Conservation (phyloP, 2,329 filamentous ascomycete species). For the Seiridium unicorne region DNA sequence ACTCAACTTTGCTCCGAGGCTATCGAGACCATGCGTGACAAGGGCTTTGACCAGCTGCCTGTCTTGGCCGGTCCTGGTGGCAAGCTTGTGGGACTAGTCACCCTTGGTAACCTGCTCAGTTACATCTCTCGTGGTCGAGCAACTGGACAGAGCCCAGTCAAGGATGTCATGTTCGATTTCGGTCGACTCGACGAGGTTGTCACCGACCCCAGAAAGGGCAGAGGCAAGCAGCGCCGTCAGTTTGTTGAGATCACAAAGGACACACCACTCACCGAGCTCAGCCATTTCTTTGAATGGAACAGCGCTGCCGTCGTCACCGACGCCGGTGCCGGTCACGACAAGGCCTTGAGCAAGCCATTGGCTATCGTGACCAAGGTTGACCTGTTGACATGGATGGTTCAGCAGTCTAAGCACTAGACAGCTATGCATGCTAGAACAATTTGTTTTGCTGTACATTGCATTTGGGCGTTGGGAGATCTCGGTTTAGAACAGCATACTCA, state of each 20-base stretch:
- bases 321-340: slow-evolving; percentile 51
- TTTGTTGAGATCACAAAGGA: slow-evolving; percentile 95
- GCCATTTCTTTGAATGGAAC: slow-evolving; percentile 98
- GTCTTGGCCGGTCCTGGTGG: slow-evolving; percentile 70
- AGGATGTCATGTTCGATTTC: slow-evolving; percentile 97
- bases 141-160: slow-evolving; percentile 69
- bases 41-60: slow-evolving; percentile 95
- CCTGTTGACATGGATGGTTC: slow-evolving; percentile 87
- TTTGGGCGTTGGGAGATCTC: background rate
- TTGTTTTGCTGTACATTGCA: background rate
- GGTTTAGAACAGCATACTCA: background rate
- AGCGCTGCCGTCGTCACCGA: slow-evolving; percentile 94
- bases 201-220: slow-evolving; percentile 68
- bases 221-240: slow-evolving; percentile 54
- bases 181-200: slow-evolving; percentile 82
- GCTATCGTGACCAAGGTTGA: slow-evolving; percentile 97
- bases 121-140: slow-evolving; percentile 85
- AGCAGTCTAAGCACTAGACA: slow-evolving; percentile 42
- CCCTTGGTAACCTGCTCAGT: slow-evolving; percentile 88
- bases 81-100: slow-evolving; percentile 87
- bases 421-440: background rate
- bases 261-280: slow-evolving; percentile 78
- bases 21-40: slow-evolving; percentile 97
- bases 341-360: slow-evolving; percentile 67
- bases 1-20: slow-evolving; percentile 77